Evolutionary conservation across 2,329 filamentous ascomycete genomes (phyloP), one percentile per base, ranked within the genome.

Genomic region (Epichloe uncinata): DNA sequence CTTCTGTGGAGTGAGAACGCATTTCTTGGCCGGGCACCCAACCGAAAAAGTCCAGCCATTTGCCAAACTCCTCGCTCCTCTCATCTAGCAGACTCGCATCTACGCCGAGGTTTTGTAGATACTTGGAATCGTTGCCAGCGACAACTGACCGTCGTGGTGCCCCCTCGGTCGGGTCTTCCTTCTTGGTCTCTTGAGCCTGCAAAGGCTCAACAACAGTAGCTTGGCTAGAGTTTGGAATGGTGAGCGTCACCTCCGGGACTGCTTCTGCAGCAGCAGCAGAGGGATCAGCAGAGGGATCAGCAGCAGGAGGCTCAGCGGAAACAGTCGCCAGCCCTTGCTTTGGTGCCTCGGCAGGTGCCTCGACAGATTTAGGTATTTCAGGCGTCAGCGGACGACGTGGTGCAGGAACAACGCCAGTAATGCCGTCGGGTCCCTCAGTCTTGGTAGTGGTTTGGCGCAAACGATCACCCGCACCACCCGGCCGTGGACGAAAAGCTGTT

Each of bases 401-500:
- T 3, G 89, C 86, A 22, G 87, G 87, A 20, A 96, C 85, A 37
- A 96, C 90, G 38, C 84, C 79, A 12, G 84, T 95, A 55, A 96
- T 95, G 2, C 90, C 91, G 68, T 96, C 90, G 6, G 88, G 85
- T 5, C 85, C 88, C 22, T 84, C 78, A 3, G 67, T 65, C 50
- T 77, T 79, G 54, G 70, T 72, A 50, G 80, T 75, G 36, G 75
- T 73, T 47, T 82, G 78, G 50, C 84, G 74, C 48, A 95, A 70
- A 47, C 85, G 83, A 54, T 94, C 88, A 47, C 82, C 89, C 20
- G 88, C 90, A 55, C 90, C 91, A 51, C 91, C 91, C 35, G 84
- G 82, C 51, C 91, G 81, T 18, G 91, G 91, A 61, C 91, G 94
- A 69, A 97, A 97, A 8, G 69, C 68, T 12, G 60, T 61, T 1